These are phyloP conservation scores for Chrysoporthe austroafricana DNA, from an alignment of 2,329 filamentous ascomycete genomes.

Conservation along the genomic window DNA sequence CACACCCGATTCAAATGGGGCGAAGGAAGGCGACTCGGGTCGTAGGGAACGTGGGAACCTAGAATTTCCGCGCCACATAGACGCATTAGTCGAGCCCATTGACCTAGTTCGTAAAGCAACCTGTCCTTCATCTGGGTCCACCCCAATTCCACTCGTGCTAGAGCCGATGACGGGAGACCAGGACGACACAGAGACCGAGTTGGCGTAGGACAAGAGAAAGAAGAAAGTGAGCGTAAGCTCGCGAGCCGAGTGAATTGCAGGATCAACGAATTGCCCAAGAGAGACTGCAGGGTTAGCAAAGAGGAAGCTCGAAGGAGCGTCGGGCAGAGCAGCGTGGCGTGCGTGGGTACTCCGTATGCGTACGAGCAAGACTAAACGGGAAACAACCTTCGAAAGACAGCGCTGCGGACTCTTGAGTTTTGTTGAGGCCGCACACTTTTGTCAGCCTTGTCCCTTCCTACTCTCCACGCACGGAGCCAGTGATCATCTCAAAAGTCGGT, in stretches of 20 bases:
- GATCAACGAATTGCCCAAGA: not conserved
- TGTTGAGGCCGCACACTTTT: not conserved
- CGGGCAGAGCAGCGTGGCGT: not conserved
- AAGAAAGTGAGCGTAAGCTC: not conserved
- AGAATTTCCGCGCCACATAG: conserved; percentile 1
- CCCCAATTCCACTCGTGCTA: not conserved
- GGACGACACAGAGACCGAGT: not conserved
- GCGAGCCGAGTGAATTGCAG: not conserved
- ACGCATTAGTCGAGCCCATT: conserved; percentile 2
- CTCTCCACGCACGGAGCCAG: not conserved
- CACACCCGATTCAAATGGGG: conserved; percentile 4
- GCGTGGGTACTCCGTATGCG: too few relatives aligned
- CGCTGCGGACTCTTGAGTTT: not conserved
- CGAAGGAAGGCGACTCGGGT: conserved; percentile 4
- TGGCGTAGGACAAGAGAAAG: not conserved
- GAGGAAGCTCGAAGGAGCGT: not conserved
- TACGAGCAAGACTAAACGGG: not conserved
- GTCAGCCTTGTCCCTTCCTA: conserved; percentile 2
- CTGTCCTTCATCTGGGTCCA: not conserved
- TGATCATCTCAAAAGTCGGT: conserved; percentile 3
- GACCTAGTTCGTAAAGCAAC: not conserved
- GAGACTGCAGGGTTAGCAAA: not conserved
- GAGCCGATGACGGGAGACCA: not conserved
- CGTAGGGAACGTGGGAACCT: not conserved
- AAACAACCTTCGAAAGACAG: not conserved